Conservation (phyloP, 2,329 filamentous ascomycete genomes). For the Sporothrix phasma region DNA sequence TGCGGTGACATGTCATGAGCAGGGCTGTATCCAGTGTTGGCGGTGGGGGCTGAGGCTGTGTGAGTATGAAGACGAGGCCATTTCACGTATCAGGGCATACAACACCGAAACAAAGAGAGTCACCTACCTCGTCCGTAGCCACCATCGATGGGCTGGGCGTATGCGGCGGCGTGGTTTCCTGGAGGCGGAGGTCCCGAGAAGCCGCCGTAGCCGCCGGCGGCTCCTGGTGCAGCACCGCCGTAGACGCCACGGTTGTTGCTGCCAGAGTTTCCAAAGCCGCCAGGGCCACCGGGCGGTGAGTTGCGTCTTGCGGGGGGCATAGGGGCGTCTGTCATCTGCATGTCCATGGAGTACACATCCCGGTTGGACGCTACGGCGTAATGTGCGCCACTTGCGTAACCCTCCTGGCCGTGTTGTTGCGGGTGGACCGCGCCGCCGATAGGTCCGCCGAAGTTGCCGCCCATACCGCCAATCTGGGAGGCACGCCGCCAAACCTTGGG, state of each 20-base stretch:
- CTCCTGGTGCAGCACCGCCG: not conserved
- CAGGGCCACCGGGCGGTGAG: constrained; percentile 9
- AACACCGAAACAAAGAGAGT: not conserved
- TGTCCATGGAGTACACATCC: constrained; percentile 15
- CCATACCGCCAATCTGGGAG: not conserved
- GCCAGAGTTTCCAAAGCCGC: constrained; percentile 8
- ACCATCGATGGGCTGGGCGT: constrained; percentile 15
- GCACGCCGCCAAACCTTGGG: constrained; percentile 10
- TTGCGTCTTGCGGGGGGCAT: constrained; percentile 8
- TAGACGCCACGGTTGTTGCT: constrained; percentile 8
- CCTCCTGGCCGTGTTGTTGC: constrained; percentile 12
- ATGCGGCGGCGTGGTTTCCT: constrained; percentile 17
- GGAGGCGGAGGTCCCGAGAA: constrained; percentile 31
- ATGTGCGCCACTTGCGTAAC: constrained; percentile 14
- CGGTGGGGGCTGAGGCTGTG: constrained; percentile 31
- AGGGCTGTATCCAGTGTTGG: constrained; percentile 29
- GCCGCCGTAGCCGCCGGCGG: constrained; percentile 50
- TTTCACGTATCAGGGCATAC: constrained; percentile 28
- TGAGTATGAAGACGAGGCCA: not conserved
- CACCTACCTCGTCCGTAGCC: constrained; percentile 18
- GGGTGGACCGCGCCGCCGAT: not conserved
- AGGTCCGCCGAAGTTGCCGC: not conserved
- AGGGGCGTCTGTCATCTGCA: constrained; percentile 16
- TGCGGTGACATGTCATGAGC: constrained; percentile 27
- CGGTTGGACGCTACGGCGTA: constrained; percentile 12